phyloP scores from a whole-genome alignment of 2,329 filamentous ascomycete genomes.

The Hypoxylon sp. region DNA sequence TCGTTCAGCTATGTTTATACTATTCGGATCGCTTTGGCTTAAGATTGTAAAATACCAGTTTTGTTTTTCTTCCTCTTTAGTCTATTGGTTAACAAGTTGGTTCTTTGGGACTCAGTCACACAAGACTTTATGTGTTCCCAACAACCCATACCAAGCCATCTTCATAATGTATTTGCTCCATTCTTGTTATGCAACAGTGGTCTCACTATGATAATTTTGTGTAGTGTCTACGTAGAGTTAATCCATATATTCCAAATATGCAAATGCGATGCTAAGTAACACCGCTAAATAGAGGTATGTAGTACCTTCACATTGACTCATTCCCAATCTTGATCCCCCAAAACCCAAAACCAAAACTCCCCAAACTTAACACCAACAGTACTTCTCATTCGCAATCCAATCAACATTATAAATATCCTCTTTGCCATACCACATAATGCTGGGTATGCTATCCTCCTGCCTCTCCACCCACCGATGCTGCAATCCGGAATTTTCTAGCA shows the following conservation, averaged over 20 bases:
- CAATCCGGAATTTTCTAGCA: slow-evolving; percentile 66
- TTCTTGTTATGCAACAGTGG: slow-evolving; percentile 1
- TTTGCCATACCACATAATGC: slow-evolving; percentile 78
- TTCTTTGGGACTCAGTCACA: not conserved
- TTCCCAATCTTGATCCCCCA: not conserved
- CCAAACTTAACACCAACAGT: slow-evolving; percentile 75
- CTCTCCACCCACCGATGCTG: slow-evolving; percentile 67
- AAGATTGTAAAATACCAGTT: not conserved
- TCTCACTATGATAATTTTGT: not conserved
- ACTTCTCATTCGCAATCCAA: slow-evolving; percentile 85
- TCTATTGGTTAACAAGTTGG: not conserved
- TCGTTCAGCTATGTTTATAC: not conserved
- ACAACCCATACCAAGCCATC: not conserved
- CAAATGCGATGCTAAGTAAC: not conserved
- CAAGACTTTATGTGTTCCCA: not conserved
- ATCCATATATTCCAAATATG: not conserved
- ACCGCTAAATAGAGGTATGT: slow-evolving; percentile 3
- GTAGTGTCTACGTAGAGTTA: not conserved
- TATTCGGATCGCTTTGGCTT: not conserved
- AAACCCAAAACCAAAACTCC: not conserved
- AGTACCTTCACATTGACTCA: not conserved
- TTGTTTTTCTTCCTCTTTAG: not conserved
- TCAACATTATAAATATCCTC: slow-evolving; percentile 69
- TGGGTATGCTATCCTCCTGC: slow-evolving; percentile 77
- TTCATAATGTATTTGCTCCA: not conserved